These are phyloP conservation scores for Cercospora sojina DNA, from an alignment of 2,329 filamentous ascomycete species.

Conservation along the genomic window DNA sequence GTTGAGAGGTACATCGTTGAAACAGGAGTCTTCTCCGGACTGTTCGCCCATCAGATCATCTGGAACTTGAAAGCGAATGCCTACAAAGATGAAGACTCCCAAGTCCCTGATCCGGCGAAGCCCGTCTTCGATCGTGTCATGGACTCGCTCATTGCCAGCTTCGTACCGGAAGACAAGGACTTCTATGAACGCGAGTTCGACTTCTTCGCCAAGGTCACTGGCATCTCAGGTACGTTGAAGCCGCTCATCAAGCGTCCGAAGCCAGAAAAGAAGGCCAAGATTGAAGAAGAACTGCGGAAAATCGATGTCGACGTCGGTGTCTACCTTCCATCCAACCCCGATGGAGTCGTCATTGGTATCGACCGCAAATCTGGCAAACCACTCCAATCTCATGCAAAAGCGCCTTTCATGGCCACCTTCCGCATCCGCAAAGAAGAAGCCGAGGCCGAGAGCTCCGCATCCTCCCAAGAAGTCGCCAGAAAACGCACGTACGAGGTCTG, in stretches of 20 bases:
- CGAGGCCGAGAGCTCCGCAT: conserved; percentile 44
- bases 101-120: conserved; percentile 88
- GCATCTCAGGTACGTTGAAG: conserved; percentile 91
- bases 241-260: conserved; percentile 90
- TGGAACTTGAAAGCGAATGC: conserved; percentile 99
- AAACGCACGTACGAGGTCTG: conserved; percentile 77
- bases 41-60: conserved; percentile 98
- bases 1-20: conserved; percentile 96
- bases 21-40: conserved; percentile 93
- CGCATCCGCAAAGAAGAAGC: conserved; percentile 81
- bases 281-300: conserved; percentile 95
- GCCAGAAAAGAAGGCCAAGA: conserved; percentile 97
- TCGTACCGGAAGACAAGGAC: conserved; percentile 71
- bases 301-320: conserved; percentile 97
- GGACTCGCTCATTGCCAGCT: conserved; percentile 76
- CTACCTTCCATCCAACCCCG: conserved; percentile 94
- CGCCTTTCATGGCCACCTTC: conserved; percentile 98
- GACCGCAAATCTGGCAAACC: conserved; percentile 98
- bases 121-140: conserved; percentile 90
- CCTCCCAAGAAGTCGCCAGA: conserved; percentile 19
- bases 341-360: conserved; percentile 95
- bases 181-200: conserved; percentile 95
- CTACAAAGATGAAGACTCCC: conserved; percentile 93
- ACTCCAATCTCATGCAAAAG: conserved; percentile 95
- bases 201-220: conserved; percentile 98